Conservation (phyloP, 305 asterid species). For the Petunia hybrid region DNA sequence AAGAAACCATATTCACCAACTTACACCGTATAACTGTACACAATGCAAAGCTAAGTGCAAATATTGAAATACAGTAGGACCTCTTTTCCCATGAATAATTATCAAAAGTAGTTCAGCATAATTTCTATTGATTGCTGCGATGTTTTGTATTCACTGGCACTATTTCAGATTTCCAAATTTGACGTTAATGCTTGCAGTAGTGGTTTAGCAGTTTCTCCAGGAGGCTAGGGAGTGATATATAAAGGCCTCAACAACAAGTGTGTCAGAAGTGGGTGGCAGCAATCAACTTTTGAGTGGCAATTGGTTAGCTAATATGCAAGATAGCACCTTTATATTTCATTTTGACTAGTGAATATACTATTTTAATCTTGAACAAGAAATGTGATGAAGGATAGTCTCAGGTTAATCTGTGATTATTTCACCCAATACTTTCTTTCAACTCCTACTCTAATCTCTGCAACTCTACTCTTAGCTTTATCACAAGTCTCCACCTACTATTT, state of each 20-base stretch:
- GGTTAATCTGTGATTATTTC: conserved; percentile 20
- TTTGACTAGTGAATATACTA: conserved; percentile 7
- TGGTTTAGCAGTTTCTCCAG: conserved; percentile 12
- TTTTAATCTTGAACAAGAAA: background rate
- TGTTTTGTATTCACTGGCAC: background rate
- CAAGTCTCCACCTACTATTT: conserved; percentile 19
- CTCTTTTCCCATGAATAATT: conserved; percentile 18
- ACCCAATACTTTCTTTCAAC: conserved; percentile 19
- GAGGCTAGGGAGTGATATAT: conserved; percentile 19
- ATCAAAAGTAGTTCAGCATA: conserved; percentile 18
- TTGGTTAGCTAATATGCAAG: background rate
- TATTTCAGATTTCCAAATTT: conserved; percentile 21
- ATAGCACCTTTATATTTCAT: conserved; percentile 10
- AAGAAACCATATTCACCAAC: conserved; percentile 8
- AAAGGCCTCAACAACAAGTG: background rate
- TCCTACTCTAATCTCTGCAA: conserved; percentile 13
- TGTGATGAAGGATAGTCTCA: conserved; percentile 26
- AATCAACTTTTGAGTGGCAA: conserved; percentile 18
- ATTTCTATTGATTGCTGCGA: background rate
- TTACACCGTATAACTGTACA: background rate
- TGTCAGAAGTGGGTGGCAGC: background rate
- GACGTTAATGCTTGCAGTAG: conserved; percentile 15
- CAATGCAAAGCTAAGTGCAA: conserved; percentile 20
- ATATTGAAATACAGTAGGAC: conserved; percentile 7
- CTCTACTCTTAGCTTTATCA: conserved; percentile 15